phyloP scores from a whole-genome alignment of 495 filamentous ascomycete genomes.

The Talaromyces wortmannii region DNA sequence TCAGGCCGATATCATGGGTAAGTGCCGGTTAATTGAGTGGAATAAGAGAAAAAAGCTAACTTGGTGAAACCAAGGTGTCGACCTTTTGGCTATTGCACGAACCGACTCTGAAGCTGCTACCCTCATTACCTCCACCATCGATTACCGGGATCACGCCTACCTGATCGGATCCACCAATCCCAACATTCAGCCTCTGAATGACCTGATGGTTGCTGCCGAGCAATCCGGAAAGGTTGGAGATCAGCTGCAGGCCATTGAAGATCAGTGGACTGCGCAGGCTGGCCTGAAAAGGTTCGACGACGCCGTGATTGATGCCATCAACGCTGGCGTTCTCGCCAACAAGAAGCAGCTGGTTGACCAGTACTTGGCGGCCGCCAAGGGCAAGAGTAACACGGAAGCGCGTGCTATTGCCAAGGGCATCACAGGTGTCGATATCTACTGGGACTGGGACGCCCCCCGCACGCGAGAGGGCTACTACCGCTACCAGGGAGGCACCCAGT shows the following conservation, averaged over 20 bases:
- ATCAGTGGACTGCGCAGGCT: slow-evolving; percentile 78
- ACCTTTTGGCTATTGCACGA: slow-evolving; percentile 85
- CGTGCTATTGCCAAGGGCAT: slow-evolving; percentile 76
- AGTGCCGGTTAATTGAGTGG: slow-evolving; percentile 2
- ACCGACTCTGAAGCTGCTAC: slow-evolving; percentile 98
- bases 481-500: slow-evolving; percentile 84
- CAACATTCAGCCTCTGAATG: slow-evolving; percentile 73
- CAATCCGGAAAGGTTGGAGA: slow-evolving; percentile 71
- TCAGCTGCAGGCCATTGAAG: slow-evolving; percentile 86
- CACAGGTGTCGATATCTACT: slow-evolving; percentile 76
- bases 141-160: slow-evolving; percentile 89
- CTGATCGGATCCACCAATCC: slow-evolving; percentile 87
- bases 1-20: slow-evolving; percentile 98
- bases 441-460: slow-evolving; percentile 87
- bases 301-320: slow-evolving; percentile 78
- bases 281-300: slow-evolving; percentile 86
- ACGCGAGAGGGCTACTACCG: slow-evolving; percentile 94
- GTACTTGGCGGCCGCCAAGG: slow-evolving; percentile 60
- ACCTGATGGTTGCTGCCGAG: slow-evolving; percentile 87
- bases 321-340: slow-evolving; percentile 53
- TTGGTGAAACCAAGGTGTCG: slow-evolving; percentile 37
- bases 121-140: slow-evolving; percentile 93
- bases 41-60: not conserved
- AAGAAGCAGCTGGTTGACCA: slow-evolving; percentile 58
- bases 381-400: slow-evolving; percentile 81